These are phyloP conservation scores for Neurospora sp. DNA, from an alignment of 495 filamentous ascomycete species.

Conservation along the genomic window DNA sequence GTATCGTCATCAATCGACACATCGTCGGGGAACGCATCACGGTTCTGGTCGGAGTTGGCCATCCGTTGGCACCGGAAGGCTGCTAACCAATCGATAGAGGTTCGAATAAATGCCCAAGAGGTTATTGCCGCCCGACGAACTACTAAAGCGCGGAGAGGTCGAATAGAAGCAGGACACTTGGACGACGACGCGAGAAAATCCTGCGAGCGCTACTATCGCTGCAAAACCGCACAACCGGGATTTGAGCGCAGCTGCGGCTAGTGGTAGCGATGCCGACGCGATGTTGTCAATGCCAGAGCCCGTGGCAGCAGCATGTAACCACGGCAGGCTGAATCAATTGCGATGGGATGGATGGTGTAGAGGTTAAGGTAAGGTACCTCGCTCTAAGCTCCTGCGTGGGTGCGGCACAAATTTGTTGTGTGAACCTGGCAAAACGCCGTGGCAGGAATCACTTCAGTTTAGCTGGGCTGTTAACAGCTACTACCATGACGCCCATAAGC, in stretches of 20 bases:
- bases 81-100: neutral
- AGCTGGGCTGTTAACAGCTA: neutral
- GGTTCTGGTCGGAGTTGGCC: slow-evolving; percentile 40
- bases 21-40: slow-evolving; percentile 41
- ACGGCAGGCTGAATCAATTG: neutral
- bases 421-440: neutral
- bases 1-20: slow-evolving; percentile 36
- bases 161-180: neutral
- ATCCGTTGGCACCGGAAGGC: slow-evolving; percentile 28
- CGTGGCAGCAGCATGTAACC: neutral
- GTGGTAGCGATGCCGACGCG: neutral
- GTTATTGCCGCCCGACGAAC: neutral
- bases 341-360: neutral
- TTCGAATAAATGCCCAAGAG: neutral
- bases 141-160: neutral
- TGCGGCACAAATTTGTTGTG: neutral
- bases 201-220: neutral
- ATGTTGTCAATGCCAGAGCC: neutral
- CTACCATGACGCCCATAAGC: neutral
- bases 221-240: neutral
- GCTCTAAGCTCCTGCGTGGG: neutral
- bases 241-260: neutral
- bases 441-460: neutral
- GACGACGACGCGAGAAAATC: neutral
- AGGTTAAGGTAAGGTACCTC: neutral